Percentiles rank a stretch among this genome's conserved stretches.
Conservation (phyloP, 257 asterid species). For the Fraxinus anomala region DNA sequence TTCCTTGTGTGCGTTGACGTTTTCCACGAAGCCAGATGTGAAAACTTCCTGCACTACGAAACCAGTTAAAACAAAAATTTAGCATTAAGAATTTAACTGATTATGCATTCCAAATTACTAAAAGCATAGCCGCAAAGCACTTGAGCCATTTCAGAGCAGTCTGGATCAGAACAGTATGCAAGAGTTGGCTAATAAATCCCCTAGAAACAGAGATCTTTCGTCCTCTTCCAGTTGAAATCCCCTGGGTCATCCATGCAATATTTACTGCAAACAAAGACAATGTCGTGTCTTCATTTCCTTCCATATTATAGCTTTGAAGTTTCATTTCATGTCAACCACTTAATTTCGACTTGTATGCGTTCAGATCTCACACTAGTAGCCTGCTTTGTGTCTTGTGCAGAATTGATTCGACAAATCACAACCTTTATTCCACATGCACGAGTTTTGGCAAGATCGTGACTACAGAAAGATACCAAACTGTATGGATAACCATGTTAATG, state of each 20-base stretch:
- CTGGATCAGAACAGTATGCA: neutral
- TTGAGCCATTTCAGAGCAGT: neutral
- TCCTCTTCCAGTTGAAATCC: neutral
- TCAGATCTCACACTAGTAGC: neutral
- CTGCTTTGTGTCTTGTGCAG: neutral
- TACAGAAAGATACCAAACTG: constrained; percentile 13
- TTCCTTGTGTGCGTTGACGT: too few species aligned
- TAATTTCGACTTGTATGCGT: neutral
- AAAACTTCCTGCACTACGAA: neutral
- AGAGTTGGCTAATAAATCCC: neutral
- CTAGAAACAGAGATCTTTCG: neutral
- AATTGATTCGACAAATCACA: neutral
- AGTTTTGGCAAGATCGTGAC: neutral
- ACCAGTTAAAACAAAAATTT: neutral
- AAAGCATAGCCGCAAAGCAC: neutral
- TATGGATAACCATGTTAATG: neutral
- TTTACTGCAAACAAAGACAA: neutral
- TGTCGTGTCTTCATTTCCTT: neutral
- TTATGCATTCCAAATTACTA: neutral
- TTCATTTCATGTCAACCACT: neutral
- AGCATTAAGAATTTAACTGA: neutral
- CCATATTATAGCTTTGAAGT: neutral
- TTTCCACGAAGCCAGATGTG: neutral
- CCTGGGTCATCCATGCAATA: neutral
- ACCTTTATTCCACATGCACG: neutral